Base-by-base conservation (phyloP, 192 early-diverging fungal species). In the Entomortierella parvispora region DNA sequence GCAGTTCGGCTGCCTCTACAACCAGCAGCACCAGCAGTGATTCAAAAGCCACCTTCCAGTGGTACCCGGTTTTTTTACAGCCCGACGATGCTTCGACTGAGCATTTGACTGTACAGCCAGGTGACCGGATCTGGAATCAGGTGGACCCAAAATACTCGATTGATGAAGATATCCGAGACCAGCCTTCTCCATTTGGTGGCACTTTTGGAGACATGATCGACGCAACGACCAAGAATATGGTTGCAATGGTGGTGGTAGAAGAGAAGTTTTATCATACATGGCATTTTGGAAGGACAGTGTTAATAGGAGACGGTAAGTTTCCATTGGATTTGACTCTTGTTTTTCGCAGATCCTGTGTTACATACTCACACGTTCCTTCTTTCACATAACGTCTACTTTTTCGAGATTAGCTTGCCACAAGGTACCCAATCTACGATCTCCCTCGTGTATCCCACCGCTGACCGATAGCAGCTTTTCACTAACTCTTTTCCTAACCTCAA, bases 351-450 rank as follows among this genome's bases (percentile, higher is more conserved):
- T 20, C 4, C 25, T 28, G 11, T 26, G 25, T n/a, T n/a, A n/a
- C n/a, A n/a, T 14, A 14, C 51, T 53, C 28, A 53, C 28, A 14
- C 2, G 2, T 15, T 2, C 7, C 25, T 5, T 26, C n/a, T n/a
- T n/a, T n/a, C 8, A n/a, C 14, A 18, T 2, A 32, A n/a, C n/a
- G n/a, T n/a, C n/a, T n/a, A n/a, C n/a, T n/a, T n/a, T n/a, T n/a
- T n/a, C n/a, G n/a, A n/a, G n/a, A n/a, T n/a, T n/a, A 69, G 68
- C 68, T 25, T 69, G 68, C 58, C 68, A 69, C 58, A 69, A 60
- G 37, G 68, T 69, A 61, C n/a, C n/a, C n/a, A n/a, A n/a, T n/a
- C n/a, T n/a, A n/a, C n/a, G n/a, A n/a, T n/a, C n/a, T n/a, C n/a
- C n/a, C n/a, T n/a, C n/a, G n/a, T n/a, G n/a, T n/a, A n/a, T n/a